These are phyloP conservation scores for Hypoxylon sp. DNA, from an alignment of 2,329 filamentous ascomycete genomes.

Conservation along the genomic window DNA sequence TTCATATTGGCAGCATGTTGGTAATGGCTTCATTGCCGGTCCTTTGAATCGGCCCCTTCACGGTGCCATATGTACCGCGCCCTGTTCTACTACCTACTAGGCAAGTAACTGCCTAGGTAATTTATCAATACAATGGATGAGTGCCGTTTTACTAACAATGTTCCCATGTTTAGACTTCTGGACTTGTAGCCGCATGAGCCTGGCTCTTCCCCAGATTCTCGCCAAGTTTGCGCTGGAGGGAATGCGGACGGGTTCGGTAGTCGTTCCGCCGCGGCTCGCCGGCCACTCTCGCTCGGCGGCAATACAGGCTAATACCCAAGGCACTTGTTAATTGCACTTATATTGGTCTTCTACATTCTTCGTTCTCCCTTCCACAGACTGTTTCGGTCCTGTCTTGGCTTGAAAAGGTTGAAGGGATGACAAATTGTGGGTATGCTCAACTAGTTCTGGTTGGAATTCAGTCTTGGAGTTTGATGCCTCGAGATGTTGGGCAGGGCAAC, in stretches of 20 bases:
- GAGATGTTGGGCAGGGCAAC: conserved; percentile 9
- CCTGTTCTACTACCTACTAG: neutral
- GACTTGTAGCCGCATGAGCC: conserved; percentile 19
- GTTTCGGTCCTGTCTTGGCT: conserved; percentile 17
- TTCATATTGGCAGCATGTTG: neutral
- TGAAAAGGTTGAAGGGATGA: conserved; percentile 26
- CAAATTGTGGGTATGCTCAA: conserved; percentile 14
- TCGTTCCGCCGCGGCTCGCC: conserved; percentile 36
- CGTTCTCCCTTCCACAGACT: conserved; percentile 22
- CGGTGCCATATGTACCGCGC: conserved; percentile 27
- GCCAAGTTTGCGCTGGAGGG: conserved; percentile 1
- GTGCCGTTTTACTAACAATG: conserved; percentile 7
- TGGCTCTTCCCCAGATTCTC: conserved; percentile 37
- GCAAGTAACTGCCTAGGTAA: neutral
- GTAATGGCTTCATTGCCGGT: conserved; percentile 17
- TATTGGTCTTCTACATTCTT: conserved; percentile 28
- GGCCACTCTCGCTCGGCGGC: conserved; percentile 28
- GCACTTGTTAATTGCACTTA: conserved; percentile 40
- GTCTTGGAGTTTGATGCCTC: conserved; percentile 2
- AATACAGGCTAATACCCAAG: conserved; percentile 45
- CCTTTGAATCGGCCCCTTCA: conserved; percentile 9
- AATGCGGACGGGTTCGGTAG: conserved; percentile 38
- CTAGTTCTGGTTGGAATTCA: conserved; percentile 9
- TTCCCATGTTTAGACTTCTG: conserved; percentile 13
- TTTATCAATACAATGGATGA: conserved; percentile 3